phyloP scores from a whole-genome alignment of 371 early-diverging fungal genomes.

The Mortierella sp. region DNA sequence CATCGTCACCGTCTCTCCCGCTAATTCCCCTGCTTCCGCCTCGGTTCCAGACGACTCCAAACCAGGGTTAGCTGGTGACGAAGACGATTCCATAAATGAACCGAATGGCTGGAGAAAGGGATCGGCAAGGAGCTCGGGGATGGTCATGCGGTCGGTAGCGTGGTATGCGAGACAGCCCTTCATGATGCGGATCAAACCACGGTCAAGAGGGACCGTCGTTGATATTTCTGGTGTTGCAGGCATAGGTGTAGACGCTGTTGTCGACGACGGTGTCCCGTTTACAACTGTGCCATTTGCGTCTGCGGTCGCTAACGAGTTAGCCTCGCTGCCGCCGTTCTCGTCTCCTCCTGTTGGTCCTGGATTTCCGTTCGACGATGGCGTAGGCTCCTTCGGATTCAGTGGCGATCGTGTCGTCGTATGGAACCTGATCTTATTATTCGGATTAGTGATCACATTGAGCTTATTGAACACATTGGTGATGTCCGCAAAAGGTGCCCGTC shows the following conservation, averaged over 20 bases:
- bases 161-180: slow-evolving; percentile 77
- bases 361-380: not conserved
- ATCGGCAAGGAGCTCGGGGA: slow-evolving; percentile 80
- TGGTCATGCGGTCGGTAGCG: slow-evolving; percentile 76
- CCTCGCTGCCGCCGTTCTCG: slow-evolving; percentile 5
- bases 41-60: not conserved
- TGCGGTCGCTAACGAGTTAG: not conserved
- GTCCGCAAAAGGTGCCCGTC: slow-evolving; percentile 89
- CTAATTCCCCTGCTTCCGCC: not conserved
- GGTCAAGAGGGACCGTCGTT: slow-evolving; percentile 49
- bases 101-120: slow-evolving; percentile 67
- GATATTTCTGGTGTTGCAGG: slow-evolving; percentile 14
- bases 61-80: not conserved
- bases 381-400: not conserved
- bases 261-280: slow-evolving; percentile 7
- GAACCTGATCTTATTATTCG: slow-evolving; percentile 71
- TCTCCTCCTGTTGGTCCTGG: slow-evolving; percentile 17
- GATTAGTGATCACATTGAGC: slow-evolving; percentile 79
- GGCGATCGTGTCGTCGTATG: slow-evolving; percentile 63
- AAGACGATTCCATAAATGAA: not conserved
- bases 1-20: not conserved
- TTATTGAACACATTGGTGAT: slow-evolving; percentile 74
- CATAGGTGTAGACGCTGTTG: slow-evolving; percentile 27
- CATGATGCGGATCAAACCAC: slow-evolving; percentile 70
- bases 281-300: not conserved